A percentile compares a stretch with the other conserved stretches of the same genome.
phyloP scores from a whole-genome alignment of 208 protist genomes.

The Acanthamoeba sp. region DNA sequence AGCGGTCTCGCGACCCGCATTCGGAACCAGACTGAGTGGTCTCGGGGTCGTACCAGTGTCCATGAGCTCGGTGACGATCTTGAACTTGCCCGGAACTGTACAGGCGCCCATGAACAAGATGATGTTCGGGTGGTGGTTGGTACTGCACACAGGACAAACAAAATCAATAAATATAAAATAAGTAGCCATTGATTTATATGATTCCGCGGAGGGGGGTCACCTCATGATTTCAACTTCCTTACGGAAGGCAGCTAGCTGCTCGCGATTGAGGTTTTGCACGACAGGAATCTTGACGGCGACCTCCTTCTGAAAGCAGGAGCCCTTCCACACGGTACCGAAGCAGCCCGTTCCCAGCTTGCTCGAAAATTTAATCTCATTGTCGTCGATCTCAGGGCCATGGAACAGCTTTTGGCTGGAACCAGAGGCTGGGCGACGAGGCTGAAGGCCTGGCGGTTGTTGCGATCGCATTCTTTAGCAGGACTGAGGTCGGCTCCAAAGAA shows the following conservation, averaged over 20 bases:
- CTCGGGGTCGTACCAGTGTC: background rate
- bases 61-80: constrained; percentile 37
- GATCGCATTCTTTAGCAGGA: background rate
- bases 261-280: background rate
- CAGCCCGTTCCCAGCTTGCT: background rate
- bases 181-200: no score
- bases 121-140: constrained; percentile 5
- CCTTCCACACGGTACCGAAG: constrained; percentile 37
- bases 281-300: constrained; percentile 9
- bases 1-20: background rate
- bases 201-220: background rate
- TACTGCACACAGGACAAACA: background rate
- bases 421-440: background rate
- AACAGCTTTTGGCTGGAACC: background rate
- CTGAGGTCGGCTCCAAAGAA: background rate
- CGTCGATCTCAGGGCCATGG: background rate
- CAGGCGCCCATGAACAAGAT: constrained; percentile 40
- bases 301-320: constrained; percentile 13
- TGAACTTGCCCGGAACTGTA: background rate
- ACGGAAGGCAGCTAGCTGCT: background rate
- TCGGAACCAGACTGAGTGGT: no score
- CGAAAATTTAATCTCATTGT: background rate
- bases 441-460: background rate
- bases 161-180: background rate
- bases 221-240: constrained; percentile 31